Conservation (phyloP, 2,329 filamentous ascomycete species). For the Fusarium sororula region DNA sequence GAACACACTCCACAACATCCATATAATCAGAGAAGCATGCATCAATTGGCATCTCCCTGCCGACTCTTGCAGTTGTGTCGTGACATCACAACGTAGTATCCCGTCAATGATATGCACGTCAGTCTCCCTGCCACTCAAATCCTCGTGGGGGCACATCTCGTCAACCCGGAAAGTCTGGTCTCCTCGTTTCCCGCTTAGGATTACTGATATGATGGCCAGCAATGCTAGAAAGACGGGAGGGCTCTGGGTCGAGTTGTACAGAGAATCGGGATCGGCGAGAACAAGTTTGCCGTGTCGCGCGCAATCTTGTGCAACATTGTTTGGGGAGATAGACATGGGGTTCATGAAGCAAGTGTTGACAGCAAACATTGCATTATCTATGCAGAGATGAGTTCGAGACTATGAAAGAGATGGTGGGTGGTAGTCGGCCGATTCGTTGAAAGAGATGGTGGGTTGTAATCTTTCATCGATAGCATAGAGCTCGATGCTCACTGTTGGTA, state of each 20-base stretch:
- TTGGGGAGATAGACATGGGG: slow-evolving; percentile 66
- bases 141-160: slow-evolving; percentile 66
- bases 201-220: background rate
- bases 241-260: slow-evolving; percentile 61
- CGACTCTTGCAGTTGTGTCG: slow-evolving; percentile 80
- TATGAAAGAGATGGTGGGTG: slow-evolving; percentile 67
- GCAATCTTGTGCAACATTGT: slow-evolving; percentile 73
- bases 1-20: slow-evolving; percentile 57
- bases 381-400: slow-evolving; percentile 72
- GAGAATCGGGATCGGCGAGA: slow-evolving; percentile 73
- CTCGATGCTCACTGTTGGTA: background rate
- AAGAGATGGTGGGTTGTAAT: background rate
- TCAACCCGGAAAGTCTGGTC: background rate
- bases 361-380: slow-evolving; percentile 74
- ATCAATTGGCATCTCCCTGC: slow-evolving; percentile 79
- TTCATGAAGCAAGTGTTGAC: slow-evolving; percentile 64
- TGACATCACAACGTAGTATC: slow-evolving; percentile 86
- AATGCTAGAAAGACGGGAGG: background rate
- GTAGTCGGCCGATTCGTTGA: background rate
- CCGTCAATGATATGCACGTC: slow-evolving; percentile 80
- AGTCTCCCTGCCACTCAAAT: slow-evolving; percentile 67
- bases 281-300: slow-evolving; percentile 72
- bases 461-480: background rate
- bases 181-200: background rate
- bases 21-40: slow-evolving; percentile 70